phyloP scores from a whole-genome alignment of 1,284 basidiomycete genomes.

The Phylloporus sp. region DNA sequence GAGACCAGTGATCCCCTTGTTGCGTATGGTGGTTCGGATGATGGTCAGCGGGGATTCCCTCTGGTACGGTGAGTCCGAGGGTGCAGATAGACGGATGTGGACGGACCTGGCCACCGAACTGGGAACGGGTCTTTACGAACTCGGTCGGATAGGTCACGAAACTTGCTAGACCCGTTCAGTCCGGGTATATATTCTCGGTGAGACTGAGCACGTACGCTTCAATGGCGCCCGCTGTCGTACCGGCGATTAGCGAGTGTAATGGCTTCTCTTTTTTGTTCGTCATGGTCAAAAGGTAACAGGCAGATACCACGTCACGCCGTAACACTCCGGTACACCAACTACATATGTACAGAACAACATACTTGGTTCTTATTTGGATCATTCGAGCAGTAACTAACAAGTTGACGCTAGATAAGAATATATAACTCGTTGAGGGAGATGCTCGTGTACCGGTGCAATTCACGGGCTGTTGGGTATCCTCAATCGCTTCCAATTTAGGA shows the following conservation, averaged over 20 bases:
- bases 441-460: too few species aligned
- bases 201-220: conserved; percentile 69
- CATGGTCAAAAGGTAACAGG: conserved; percentile 20
- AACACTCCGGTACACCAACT: too few species aligned
- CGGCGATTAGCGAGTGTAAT: conserved; percentile 82
- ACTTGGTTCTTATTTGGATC: too few species aligned
- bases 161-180: conserved; percentile 49
- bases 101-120: conserved; percentile 76
- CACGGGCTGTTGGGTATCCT: too few species aligned
- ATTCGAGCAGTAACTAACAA: too few species aligned
- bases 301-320: too few species aligned
- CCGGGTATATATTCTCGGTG: background rate
- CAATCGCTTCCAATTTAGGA: conserved; percentile 16
- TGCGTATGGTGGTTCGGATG: conserved; percentile 69
- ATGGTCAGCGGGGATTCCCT: conserved; percentile 67
- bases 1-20: conserved; percentile 76
- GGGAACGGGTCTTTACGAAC: conserved; percentile 86
- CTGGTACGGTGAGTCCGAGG: conserved; percentile 11
- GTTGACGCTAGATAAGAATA: too few species aligned
- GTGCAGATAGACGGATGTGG: background rate
- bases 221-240: conserved; percentile 91
- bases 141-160: conserved; percentile 93
- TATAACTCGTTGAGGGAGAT: too few species aligned
- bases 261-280: conserved; percentile 74
- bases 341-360: too few species aligned